A percentile compares a stretch with the other conserved stretches of the same genome.
Evolutionary conservation across 108 stramenopile genomes (phyloP).

Genomic region (Fragilariopsis cylindrus): DNA sequence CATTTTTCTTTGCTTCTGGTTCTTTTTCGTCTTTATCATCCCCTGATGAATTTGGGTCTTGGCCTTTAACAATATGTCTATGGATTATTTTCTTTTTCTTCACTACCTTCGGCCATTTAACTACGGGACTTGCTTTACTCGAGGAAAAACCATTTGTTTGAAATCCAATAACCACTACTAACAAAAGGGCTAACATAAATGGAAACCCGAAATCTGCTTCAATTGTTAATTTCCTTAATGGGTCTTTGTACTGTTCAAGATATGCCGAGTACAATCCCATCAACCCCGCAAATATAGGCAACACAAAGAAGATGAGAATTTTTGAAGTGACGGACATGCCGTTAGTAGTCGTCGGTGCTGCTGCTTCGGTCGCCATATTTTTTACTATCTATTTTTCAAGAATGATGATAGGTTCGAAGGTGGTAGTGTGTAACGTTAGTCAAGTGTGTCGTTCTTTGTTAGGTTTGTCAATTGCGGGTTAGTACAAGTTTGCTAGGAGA

Average conservation of each 20-base stretch:
- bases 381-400: no score
- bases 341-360: no score
- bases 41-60: slow-evolving; percentile 6
- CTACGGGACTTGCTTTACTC: slow-evolving; percentile 24
- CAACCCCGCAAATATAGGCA: slow-evolving; percentile 50
- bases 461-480: no score
- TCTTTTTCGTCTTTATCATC: slow-evolving; percentile 8
- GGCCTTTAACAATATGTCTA: slow-evolving; percentile 33
- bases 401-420: no score
- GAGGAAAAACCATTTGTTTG: slow-evolving; percentile 56
- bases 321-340: background rate
- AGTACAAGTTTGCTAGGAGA: no score
- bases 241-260: slow-evolving; percentile 29
- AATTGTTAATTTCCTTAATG: slow-evolving; percentile 36
- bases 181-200: slow-evolving; percentile 46
- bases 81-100: slow-evolving; percentile 46
- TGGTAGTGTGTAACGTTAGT: no score
- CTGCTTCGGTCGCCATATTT: no score
- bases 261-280: slow-evolving; percentile 45
- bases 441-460: no score
- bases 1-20: slow-evolving; percentile 21
- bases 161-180: slow-evolving; percentile 61
- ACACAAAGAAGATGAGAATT: slow-evolving; percentile 44
- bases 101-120: slow-evolving; percentile 58
- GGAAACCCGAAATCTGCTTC: slow-evolving; percentile 65